Percentiles rank a stretch among this genome's conserved stretches.
Evolutionary conservation across 495 filamentous ascomycete species (phyloP).

Genomic region (Friedmanniomyces endolithicus): DNA sequence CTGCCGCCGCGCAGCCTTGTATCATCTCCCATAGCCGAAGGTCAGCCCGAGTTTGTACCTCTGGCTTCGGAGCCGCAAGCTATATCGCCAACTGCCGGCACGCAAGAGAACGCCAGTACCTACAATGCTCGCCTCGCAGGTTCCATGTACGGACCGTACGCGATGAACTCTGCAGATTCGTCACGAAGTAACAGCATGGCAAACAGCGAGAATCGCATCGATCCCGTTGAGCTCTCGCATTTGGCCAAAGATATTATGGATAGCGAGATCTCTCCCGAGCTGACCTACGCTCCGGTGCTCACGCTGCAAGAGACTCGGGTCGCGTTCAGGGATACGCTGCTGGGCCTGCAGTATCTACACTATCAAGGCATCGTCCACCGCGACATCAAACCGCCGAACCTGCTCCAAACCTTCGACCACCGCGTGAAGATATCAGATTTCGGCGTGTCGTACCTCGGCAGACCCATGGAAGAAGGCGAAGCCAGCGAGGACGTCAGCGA

Average conservation of each 20-base stretch:
- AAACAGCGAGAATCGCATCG: constrained; percentile 27
- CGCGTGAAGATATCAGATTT: constrained; percentile 99
- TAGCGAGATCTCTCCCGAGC: constrained; percentile 63
- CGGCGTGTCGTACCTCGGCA: constrained; percentile 90
- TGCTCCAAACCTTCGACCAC: constrained; percentile 73
- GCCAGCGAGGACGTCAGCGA: constrained; percentile 68
- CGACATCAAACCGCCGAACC: constrained; percentile 98
- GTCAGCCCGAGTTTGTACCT: background rate
- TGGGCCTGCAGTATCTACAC: constrained; percentile 90
- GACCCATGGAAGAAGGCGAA: constrained; percentile 64
- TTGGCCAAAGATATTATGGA: constrained; percentile 35
- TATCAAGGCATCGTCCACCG: constrained; percentile 95
- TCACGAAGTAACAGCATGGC: constrained; percentile 36
- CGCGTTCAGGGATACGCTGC: constrained; percentile 83
- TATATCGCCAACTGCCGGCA: background rate
- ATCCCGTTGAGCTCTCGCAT: background rate
- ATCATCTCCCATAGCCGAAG: background rate
- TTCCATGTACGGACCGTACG: constrained; percentile 61
- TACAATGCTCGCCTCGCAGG: constrained; percentile 51
- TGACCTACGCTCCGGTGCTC: constrained; percentile 80
- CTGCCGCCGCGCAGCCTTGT: constrained; percentile 10
- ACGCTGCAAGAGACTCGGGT: constrained; percentile 73
- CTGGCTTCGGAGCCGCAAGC: constrained; percentile 4
- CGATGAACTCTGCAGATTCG: background rate
- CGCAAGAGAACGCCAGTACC: constrained; percentile 25